A percentile compares a stretch with the other conserved stretches of the same genome.
phyloP scores from a whole-genome alignment of 2,329 filamentous ascomycete genomes.

The Fusarium torulosum region DNA sequence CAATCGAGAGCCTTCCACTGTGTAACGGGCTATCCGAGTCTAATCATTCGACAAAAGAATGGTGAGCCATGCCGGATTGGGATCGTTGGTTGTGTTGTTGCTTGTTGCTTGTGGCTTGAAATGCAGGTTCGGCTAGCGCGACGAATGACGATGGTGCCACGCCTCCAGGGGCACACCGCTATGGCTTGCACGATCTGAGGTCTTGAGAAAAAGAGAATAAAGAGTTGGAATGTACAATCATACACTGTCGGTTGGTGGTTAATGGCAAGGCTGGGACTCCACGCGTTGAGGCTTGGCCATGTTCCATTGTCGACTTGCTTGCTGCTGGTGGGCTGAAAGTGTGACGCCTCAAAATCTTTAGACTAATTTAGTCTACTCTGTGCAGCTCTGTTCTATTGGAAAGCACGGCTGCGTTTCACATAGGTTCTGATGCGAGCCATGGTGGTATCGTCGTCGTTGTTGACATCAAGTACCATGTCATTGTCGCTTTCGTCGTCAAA shows the following conservation, averaged over 20 bases:
- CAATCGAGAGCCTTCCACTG: constrained; percentile 10
- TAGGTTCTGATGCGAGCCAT: constrained; percentile 57
- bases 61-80: constrained; percentile 9
- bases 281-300: constrained; percentile 5
- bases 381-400: constrained; percentile 35
- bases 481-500: constrained; percentile 56
- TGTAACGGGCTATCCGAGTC: constrained; percentile 7
- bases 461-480: constrained; percentile 55
- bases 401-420: constrained; percentile 52
- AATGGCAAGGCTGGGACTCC: constrained; percentile 7
- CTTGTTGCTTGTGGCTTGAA: constrained; percentile 12
- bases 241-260: constrained; percentile 12
- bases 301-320: constrained; percentile 16
- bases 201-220: constrained; percentile 9
- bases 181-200: constrained; percentile 23
- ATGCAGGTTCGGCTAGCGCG: constrained; percentile 32
- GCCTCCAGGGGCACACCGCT: constrained; percentile 32
- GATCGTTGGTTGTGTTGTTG: constrained; percentile 28
- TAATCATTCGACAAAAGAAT: constrained; percentile 12
- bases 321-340: constrained; percentile 20
- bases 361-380: not conserved
- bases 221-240: not conserved
- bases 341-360: constrained; percentile 36
- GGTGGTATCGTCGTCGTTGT: constrained; percentile 53
- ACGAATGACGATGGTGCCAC: constrained; percentile 35